Percentiles rank a stretch among this genome's conserved stretches.
These are phyloP conservation scores for Pinus taeda DNA, from an alignment of 75 land plant species.

Conservation along the genomic window DNA sequence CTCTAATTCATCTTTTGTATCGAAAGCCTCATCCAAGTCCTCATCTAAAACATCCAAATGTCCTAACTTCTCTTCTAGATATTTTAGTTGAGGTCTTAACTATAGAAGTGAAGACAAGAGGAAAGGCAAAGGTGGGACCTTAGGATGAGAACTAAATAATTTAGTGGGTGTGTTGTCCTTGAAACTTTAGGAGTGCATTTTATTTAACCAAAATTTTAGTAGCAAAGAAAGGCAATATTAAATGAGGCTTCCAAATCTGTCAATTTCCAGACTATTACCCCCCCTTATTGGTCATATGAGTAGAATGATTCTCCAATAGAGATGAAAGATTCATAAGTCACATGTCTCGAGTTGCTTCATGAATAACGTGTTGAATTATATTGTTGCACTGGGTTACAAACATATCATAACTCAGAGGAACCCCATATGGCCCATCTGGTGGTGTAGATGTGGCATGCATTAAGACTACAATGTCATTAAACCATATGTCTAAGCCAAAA, in stretches of 20 bases:
- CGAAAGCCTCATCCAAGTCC: too few relatives aligned
- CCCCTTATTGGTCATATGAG: slow-evolving; percentile 71
- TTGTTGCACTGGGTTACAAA: too few relatives aligned
- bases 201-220: slow-evolving; percentile 91
- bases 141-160: slow-evolving; percentile 65
- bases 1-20: too few relatives aligned
- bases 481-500: slow-evolving; percentile 85
- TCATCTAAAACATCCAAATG: too few relatives aligned
- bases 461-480: slow-evolving; percentile 75
- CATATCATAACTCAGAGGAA: too few relatives aligned
- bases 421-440: slow-evolving; percentile 45
- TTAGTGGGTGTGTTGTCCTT: slow-evolving; percentile 63
- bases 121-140: slow-evolving; percentile 77
- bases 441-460: slow-evolving; percentile 93
- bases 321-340: slow-evolving; percentile 91
- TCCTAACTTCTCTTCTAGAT: too few relatives aligned
- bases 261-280: slow-evolving; percentile 67
- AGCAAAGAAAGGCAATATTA: slow-evolving; percentile 77
- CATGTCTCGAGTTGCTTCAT: slow-evolving; percentile 27
- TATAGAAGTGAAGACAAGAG: slow-evolving; percentile 61
- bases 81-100: too few relatives aligned
- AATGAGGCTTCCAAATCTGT: slow-evolving; percentile 75
- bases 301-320: slow-evolving; percentile 83
- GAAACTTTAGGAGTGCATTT: slow-evolving; percentile 73
- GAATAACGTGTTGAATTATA: too few relatives aligned